Evolutionary conservation across 108 stramenopile species (phyloP), one percentile per base, ranked within the genome.

Genomic region (Skeletonema grethae): DNA sequence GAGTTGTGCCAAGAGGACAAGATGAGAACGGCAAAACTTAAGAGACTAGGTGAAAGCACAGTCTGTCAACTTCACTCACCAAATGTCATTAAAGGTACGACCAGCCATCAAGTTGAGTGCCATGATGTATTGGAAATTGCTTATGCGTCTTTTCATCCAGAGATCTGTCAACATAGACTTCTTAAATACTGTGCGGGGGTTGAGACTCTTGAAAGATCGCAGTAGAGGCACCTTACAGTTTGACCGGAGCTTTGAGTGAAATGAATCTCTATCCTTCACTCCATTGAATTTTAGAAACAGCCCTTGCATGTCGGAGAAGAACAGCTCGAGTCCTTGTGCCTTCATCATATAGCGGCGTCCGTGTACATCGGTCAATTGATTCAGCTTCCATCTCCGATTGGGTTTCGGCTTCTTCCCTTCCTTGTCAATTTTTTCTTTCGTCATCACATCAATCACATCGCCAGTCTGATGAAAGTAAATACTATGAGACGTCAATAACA

Each of bases 341-440:
- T 93, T 85, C 53, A 97, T 81, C 83, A 97, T 89, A 75, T 94
- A 97, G 24, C 97, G 80, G n/a, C 98, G 88, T n/a, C 89, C 93
- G 60, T 90, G 89, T 1, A 93, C 78, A 61, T 92, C 90, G 16
- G 80, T 84, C 57, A 95, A 65, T 20, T 86, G 72, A 80, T 72
- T 84, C 53, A 95, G 79, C 22, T 80, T 82, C 94, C 94, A 95
- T 65, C 88, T 84, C 63, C 41, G 79, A 38, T 85, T 74, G 34
- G 77, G 79, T 13, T 22, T 57, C 4, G 57, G 28, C 20, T 71
- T 60, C 29, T 73, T 76, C 9, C 65, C 74, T 24, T 77, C 69
- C 13, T 34, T 63, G 6, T 55, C 65, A 1, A 80, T 62, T 56
- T 65, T 64, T 57, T 91, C 86, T 67, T 90, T 90, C 4, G 85